phyloP scores from a whole-genome alignment of 768 basidiomycete species.

The Podaxis sp. region DNA sequence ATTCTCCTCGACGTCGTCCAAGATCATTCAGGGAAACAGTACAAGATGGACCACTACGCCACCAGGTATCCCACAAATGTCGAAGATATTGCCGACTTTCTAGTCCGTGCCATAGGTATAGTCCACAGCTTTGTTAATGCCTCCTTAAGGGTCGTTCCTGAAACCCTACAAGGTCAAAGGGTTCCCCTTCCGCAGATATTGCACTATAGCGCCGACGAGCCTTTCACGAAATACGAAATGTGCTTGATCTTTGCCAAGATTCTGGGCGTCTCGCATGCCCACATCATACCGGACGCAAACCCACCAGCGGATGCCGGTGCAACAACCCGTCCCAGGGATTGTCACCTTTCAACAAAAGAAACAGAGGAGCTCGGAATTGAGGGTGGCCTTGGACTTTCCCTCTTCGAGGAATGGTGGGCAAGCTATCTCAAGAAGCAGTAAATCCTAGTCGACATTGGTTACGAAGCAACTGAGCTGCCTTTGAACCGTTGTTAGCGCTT shows the following conservation, averaged over 20 bases:
- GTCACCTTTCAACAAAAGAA: conserved; percentile 72
- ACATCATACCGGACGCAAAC: conserved; percentile 74
- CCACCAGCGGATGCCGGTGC: conserved; percentile 63
- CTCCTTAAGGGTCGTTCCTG: neutral
- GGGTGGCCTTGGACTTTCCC: conserved; percentile 57
- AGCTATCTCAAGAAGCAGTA: conserved; percentile 38
- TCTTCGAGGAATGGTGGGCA: conserved; percentile 89
- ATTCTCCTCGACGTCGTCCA: conserved; percentile 82
- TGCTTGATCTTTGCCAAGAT: conserved; percentile 76
- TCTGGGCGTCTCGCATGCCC: conserved; percentile 66
- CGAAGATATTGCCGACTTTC: conserved; percentile 81
- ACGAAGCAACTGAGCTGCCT: neutral
- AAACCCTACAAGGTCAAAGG: conserved; percentile 29
- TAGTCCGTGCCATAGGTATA: conserved; percentile 72
- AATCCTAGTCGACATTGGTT: no score
- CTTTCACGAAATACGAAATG: conserved; percentile 93
- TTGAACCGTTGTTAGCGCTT: neutral
- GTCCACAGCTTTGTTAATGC: neutral
- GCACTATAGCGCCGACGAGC: conserved; percentile 82
- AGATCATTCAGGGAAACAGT: conserved; percentile 83
- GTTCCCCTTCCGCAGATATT: conserved; percentile 65
- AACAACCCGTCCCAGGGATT: conserved; percentile 77
- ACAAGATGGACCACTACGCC: conserved; percentile 96
- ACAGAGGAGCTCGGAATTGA: conserved; percentile 66
- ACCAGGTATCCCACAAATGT: conserved; percentile 93